Evolutionary conservation across 2,329 filamentous ascomycete genomes (phyloP), one percentile per base, ranked within the genome.

Genomic region (Penicillium sp.): DNA sequence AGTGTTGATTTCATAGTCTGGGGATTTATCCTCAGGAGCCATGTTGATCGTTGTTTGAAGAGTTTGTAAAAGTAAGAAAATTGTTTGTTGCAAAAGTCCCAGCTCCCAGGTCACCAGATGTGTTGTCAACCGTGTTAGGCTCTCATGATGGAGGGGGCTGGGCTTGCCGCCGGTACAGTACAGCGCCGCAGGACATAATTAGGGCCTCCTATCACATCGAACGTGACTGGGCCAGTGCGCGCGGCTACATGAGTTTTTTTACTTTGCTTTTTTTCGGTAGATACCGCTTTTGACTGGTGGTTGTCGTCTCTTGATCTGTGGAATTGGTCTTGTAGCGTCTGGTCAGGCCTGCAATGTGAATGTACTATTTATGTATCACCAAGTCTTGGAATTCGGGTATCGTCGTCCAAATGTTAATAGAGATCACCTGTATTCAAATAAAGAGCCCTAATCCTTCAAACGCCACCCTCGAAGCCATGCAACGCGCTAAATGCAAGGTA

Each of bases 401-500:
- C 15, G 6, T 19, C 19, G 24, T 26, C 17, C n/a, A 28, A 24
- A 19, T 22, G 35, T 33, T 12, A 33, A 33, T 33, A 10, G 12
- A 54, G 38, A 44, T 56, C n/a, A 42, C 17, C 9, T 42, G 35
- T 40, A 55, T 44, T 55, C 37, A 8, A 15, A 35, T 22, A 33
- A 56, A 47, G 45, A 37, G 54, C 9, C n/a, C 54, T 4, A 28
- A 45, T n/a, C n/a, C 65, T 45, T 30, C 22, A 24, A 68, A 68
- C 68, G 64, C 68, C 67, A 54, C 56, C 67, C 54, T 59, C 53
- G 40, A 30, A 47, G 53, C 51, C 50, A 61, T 66, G 57, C 54
- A 56, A 61, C 56, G 42, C 65, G 64, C 64, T 61, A 63, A 68
- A 64, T 64, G 53, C 67, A 69, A 69, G 63, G 65, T 68, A n/a